Percentiles rank a stretch among this genome's conserved stretches.
Evolutionary conservation across 2,329 filamentous ascomycete genomes (phyloP).

Genomic region (Epichloe aotearoae): DNA sequence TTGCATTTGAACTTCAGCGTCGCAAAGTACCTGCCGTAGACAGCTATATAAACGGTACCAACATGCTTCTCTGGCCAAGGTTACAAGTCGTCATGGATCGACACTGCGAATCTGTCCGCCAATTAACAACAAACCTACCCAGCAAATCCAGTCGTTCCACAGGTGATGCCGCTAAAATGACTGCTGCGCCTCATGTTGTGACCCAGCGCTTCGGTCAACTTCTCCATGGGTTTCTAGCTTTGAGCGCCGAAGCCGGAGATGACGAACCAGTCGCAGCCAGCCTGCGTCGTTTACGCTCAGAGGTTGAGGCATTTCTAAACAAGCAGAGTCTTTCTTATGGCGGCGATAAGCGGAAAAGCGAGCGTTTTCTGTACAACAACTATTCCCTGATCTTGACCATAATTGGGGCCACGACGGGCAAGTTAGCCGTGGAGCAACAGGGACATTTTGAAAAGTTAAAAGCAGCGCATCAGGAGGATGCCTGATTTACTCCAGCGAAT

Average conservation of each 20-base stretch:
- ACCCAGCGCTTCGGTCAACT: slow-evolving; percentile 96
- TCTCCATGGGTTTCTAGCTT: slow-evolving; percentile 65
- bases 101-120: slow-evolving; percentile 77
- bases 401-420: slow-evolving; percentile 63
- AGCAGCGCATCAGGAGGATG: slow-evolving; percentile 37
- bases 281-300: slow-evolving; percentile 59
- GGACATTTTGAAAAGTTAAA: slow-evolving; percentile 60
- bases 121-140: slow-evolving; percentile 39
- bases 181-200: slow-evolving; percentile 75
- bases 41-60: slow-evolving; percentile 83
- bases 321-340: slow-evolving; percentile 64
- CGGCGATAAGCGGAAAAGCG: slow-evolving; percentile 63
- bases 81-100: slow-evolving; percentile 89
- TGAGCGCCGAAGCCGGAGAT: slow-evolving; percentile 84
- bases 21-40: slow-evolving; percentile 83
- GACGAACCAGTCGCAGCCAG: slow-evolving; percentile 85
- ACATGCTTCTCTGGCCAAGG: slow-evolving; percentile 92
- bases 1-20: slow-evolving; percentile 86
- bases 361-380: slow-evolving; percentile 89
- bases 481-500: slow-evolving; percentile 3
- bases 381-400: slow-evolving; percentile 92
- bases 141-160: slow-evolving; percentile 26
- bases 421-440: slow-evolving; percentile 61
- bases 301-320: slow-evolving; percentile 72
- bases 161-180: slow-evolving; percentile 46